Percentiles rank a stretch among this genome's conserved stretches.
phyloP scores from a whole-genome alignment of 768 basidiomycete genomes.

The Wakefieldia striispora region DNA sequence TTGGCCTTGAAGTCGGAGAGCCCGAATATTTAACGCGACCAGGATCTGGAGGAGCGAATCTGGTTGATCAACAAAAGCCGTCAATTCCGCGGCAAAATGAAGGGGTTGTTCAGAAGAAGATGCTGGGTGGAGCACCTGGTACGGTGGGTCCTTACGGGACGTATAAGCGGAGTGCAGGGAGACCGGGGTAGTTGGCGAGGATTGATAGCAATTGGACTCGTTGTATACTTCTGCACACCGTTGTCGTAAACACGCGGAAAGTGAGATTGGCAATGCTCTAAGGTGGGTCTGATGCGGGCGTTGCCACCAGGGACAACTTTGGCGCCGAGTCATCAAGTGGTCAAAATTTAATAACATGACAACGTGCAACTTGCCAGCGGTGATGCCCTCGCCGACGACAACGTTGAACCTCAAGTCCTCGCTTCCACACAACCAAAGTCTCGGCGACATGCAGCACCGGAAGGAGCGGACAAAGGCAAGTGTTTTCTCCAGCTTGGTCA shows the following conservation, averaged over 20 bases:
- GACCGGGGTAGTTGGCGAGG: constrained; percentile 9
- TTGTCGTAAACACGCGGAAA: background rate
- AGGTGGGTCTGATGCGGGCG: too few species aligned
- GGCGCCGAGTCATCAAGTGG: too few species aligned
- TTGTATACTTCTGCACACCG: too few species aligned
- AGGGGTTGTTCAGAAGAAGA: constrained; percentile 20
- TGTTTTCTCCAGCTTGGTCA: too few species aligned
- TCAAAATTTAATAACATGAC: background rate
- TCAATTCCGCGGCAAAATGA: constrained; percentile 14
- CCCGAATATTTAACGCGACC: constrained; percentile 6
- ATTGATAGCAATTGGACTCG: too few species aligned
- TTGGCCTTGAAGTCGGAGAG: constrained; percentile 46
- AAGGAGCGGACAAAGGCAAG: constrained; percentile 27
- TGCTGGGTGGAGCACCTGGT: constrained; percentile 34
- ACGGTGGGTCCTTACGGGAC: constrained; percentile 45
- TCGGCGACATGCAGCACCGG: constrained; percentile 7
- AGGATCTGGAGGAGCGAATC: constrained; percentile 1
- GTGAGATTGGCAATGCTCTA: background rate
- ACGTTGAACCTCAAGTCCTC: too few species aligned
- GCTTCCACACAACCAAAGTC: background rate
- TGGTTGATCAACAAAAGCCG: constrained; percentile 12
- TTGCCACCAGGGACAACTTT: too few species aligned
- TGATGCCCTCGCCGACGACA: background rate
- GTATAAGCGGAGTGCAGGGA: constrained; percentile 34
- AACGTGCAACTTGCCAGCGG: background rate